Conservation (phyloP, 2,329 filamentous ascomycete genomes). For the Pseudopyricularia javanii region DNA sequence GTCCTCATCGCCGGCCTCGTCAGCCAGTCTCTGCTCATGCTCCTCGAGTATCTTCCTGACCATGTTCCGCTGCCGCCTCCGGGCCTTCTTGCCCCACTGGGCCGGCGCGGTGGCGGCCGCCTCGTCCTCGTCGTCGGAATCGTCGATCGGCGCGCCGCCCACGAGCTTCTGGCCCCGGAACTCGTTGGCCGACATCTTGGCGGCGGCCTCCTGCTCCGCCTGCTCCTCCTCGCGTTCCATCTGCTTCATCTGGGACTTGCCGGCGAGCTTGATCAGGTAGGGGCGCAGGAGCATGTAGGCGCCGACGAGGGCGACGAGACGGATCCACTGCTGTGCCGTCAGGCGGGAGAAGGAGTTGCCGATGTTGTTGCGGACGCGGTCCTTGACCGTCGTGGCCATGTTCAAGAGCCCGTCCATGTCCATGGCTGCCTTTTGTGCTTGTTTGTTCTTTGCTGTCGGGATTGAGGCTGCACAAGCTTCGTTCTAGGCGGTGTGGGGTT, state of each 20-base stretch:
- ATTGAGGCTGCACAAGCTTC: neutral
- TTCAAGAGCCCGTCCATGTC: slow-evolving; percentile 15
- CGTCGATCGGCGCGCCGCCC: slow-evolving; percentile 33
- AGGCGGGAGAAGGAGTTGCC: slow-evolving; percentile 34
- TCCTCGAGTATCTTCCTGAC: slow-evolving; percentile 53
- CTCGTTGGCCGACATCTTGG: slow-evolving; percentile 52
- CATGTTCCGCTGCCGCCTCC: slow-evolving; percentile 55
- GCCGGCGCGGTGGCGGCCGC: slow-evolving; percentile 30
- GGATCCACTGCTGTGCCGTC: slow-evolving; percentile 45
- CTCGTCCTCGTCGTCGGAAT: slow-evolving; percentile 31
- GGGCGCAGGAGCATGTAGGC: slow-evolving; percentile 64
- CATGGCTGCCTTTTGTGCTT: neutral
- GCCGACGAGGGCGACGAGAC: slow-evolving; percentile 58
- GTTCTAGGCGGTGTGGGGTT: no score
- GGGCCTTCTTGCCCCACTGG: slow-evolving; percentile 59
- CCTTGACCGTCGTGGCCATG: slow-evolving; percentile 11
- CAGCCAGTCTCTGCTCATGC: slow-evolving; percentile 44
- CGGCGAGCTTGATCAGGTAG: slow-evolving; percentile 57
- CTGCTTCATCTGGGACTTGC: slow-evolving; percentile 49
- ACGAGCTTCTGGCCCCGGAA: slow-evolving; percentile 43
- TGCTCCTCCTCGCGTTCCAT: slow-evolving; percentile 46
- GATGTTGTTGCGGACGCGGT: slow-evolving; percentile 35
- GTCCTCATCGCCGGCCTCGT: slow-evolving; percentile 48
- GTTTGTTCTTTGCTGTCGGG: neutral
- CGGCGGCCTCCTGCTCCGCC: slow-evolving; percentile 25